phyloP scores from a whole-genome alignment of 495 filamentous ascomycete genomes.

The Penicillium mononematosum region DNA sequence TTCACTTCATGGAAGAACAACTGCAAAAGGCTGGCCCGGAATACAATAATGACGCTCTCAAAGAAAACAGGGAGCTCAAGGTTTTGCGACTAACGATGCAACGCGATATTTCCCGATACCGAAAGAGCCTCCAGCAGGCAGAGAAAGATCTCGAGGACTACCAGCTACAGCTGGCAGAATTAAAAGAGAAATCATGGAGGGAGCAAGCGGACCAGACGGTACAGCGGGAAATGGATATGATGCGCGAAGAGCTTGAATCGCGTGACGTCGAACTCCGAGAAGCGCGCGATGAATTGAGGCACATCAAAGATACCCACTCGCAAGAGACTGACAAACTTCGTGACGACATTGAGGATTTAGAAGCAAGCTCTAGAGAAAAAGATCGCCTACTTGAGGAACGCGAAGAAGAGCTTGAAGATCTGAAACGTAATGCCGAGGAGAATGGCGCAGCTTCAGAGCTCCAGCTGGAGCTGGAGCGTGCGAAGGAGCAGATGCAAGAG shows the following conservation, averaged over 20 bases:
- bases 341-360: constrained; percentile 66
- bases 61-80: constrained; percentile 95
- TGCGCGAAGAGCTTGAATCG: constrained; percentile 57
- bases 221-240: constrained; percentile 58
- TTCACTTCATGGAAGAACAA: constrained; percentile 89
- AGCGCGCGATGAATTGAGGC: constrained; percentile 44
- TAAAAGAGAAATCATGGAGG: constrained; percentile 73
- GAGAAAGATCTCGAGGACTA: constrained; percentile 81
- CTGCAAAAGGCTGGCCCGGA: constrained; percentile 81
- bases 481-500: constrained; percentile 57
- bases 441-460: constrained; percentile 52
- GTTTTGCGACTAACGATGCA: constrained; percentile 85
- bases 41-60: constrained; percentile 80
- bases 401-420: constrained; percentile 62
- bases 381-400: constrained; percentile 63
- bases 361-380: constrained; percentile 63
- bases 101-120: constrained; percentile 77
- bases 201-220: constrained; percentile 66
- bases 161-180: constrained; percentile 70
- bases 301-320: constrained; percentile 47
- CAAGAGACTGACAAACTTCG: constrained; percentile 61
- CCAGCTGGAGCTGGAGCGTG: constrained; percentile 52
- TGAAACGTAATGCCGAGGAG: constrained; percentile 55
- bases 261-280: constrained; percentile 53
- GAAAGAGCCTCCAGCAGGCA: constrained; percentile 71